Conservation (phyloP, 179 eudicot genomes). For the Corrigiola litoralis region DNA sequence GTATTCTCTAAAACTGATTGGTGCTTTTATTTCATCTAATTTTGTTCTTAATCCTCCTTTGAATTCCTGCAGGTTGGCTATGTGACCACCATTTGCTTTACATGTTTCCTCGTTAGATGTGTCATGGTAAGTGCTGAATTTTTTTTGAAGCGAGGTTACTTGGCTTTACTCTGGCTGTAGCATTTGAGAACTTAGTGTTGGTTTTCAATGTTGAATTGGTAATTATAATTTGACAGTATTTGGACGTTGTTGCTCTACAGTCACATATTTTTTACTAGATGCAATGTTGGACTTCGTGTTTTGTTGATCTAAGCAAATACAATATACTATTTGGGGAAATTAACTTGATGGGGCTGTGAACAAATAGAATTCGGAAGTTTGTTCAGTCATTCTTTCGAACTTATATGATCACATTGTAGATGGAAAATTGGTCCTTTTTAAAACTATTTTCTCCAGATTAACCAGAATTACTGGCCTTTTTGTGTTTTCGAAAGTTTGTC, state of each 20-base stretch:
- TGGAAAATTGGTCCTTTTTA: not conserved
- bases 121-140: slow-evolving; percentile 62
- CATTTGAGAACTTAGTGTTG: no score
- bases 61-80: slow-evolving; percentile 79
- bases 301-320: not conserved
- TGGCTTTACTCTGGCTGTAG: not conserved
- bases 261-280: no score
- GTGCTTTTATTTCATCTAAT: not conserved
- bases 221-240: not conserved
- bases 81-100: slow-evolving; percentile 86
- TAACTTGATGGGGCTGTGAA: no score
- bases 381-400: no score
- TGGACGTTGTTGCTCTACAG: not conserved
- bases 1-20: no score
- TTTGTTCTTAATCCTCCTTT: not conserved
- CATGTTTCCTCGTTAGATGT: slow-evolving; percentile 86
- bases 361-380: no score
- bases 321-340: not conserved
- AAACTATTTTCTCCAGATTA: not conserved
- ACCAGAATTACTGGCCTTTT: not conserved
- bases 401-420: not conserved
- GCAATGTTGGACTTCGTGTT: slow-evolving; percentile 1
- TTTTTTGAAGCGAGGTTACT: not conserved
- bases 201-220: no score
- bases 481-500: not conserved